These are phyloP conservation scores for Colletotrichum sp. DNA, from an alignment of 2,329 filamentous ascomycete genomes.

Conservation along the genomic window DNA sequence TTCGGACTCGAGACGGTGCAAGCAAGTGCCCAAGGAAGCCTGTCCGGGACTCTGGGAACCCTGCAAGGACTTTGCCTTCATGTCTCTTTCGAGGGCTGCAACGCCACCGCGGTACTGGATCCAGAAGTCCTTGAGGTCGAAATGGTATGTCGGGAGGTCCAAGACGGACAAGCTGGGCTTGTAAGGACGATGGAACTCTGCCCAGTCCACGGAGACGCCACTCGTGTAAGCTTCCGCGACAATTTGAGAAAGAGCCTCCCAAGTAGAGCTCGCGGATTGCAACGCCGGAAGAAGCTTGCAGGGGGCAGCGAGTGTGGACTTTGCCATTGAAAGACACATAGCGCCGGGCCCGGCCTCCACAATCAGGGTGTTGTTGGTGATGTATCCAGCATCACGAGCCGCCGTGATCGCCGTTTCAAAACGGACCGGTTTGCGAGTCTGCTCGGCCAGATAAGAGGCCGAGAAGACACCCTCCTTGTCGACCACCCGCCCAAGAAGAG, in stretches of 20 bases:
- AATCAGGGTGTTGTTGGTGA: constrained; percentile 69
- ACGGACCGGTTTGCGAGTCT: constrained; percentile 69
- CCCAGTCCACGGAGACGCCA: constrained; percentile 71
- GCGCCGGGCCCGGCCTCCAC: constrained; percentile 76
- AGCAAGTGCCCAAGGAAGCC: neutral
- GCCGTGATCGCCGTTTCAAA: constrained; percentile 64
- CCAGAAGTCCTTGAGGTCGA: constrained; percentile 75
- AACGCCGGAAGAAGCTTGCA: constrained; percentile 62
- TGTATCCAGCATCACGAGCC: constrained; percentile 55
- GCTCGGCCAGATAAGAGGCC: constrained; percentile 63
- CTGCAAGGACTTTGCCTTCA: neutral
- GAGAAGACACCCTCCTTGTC: constrained; percentile 50
- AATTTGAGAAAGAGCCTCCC: constrained; percentile 64
- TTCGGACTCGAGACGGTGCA: neutral
- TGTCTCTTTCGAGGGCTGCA: neutral
- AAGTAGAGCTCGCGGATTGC: constrained; percentile 65
- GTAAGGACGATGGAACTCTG: constrained; percentile 67
- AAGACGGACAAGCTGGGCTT: constrained; percentile 50
- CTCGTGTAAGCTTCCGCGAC: constrained; percentile 62
- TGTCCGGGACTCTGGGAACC: neutral
- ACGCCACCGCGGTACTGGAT: constrained; percentile 47
- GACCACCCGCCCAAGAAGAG: constrained; percentile 63
- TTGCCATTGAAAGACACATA: constrained; percentile 66
- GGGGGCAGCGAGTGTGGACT: constrained; percentile 60
- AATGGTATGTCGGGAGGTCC: constrained; percentile 71